Base-by-base conservation (phyloP, 768 basidiomycete species). In the Lactifluus pinguis region DNA sequence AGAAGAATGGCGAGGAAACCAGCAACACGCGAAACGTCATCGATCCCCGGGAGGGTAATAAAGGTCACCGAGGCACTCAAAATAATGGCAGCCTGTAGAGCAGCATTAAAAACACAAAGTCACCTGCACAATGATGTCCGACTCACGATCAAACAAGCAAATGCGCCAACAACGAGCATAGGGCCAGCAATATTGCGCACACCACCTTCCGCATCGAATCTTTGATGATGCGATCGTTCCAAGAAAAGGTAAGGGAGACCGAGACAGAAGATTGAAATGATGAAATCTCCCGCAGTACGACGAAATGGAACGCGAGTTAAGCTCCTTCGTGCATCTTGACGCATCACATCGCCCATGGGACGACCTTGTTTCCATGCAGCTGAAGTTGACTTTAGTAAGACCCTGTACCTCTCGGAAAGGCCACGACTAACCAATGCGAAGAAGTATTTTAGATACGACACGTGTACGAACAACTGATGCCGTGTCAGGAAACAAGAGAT, bases 1-100 rank as follows among this genome's bases (percentile, higher is more conserved):
- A 85, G 84, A 60, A 86, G 73, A 54, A 87, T 80, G 36, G 87
- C 83, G 14, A 88, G 75, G 65, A 92, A 78, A 36, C 83, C 84
- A 25, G 83, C 80, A 51, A 84, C 76, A 58, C 88, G 80, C 58
- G 85, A 74, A 63, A 85, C 64, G 60, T 75, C 79, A 70, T 86
- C 84, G 71, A 92, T 66, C 42, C 84, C 86, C 66, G 90, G 89
- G 55, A 92, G 78, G 53, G 87, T 82, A 69, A 92, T 79, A 73
- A 91, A 84, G 30, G 88, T 90, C 59, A 90, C 86, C 44, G 89
- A 87, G 36, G 88, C 85, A 66, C 90, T 90, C 60, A 92, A 75
- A 25, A 91, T 79, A 60, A 91, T 79, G 32, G 89, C 89, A 67
- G 89, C 87, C 89, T 92, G 70, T 47, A 61, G 61, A 42, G 57